Evolutionary conservation across 2,329 filamentous ascomycete genomes (phyloP).

Genomic region (Cladosporium colombiae): DNA sequence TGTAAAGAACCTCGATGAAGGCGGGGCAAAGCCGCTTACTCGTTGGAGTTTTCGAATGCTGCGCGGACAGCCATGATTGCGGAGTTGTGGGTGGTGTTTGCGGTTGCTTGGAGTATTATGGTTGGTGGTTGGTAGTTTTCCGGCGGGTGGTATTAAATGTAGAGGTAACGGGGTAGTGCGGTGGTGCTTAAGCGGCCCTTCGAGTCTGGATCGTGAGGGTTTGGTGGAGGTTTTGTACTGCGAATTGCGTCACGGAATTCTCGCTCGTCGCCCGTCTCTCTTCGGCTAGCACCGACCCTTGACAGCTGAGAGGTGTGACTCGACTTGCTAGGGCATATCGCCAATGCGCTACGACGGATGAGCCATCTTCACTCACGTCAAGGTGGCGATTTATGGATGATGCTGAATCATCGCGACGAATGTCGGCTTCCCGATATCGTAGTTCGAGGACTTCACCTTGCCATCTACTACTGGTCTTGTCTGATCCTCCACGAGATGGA

Average conservation of each 20-base stretch:
- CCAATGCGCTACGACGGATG: conserved; percentile 3
- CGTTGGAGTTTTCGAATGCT: conserved; percentile 86
- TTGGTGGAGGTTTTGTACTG: conserved; percentile 17
- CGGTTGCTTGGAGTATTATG: background rate
- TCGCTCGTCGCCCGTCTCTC: background rate
- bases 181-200: conserved; percentile 5
- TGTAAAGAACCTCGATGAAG: conserved; percentile 24
- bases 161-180: conserved; percentile 2
- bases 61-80: conserved; percentile 55
- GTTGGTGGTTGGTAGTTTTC: background rate
- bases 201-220: conserved; percentile 9
- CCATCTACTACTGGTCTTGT: background rate
- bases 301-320: conserved; percentile 8
- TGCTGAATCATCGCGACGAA: background rate
- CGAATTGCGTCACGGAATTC: conserved; percentile 18
- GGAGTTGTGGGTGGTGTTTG: conserved; percentile 19
- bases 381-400: background rate
- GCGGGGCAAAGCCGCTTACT: conserved; percentile 57
- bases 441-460: background rate
- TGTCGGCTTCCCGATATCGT: background rate
- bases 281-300: conserved; percentile 14
- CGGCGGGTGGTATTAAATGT: background rate
- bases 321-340: conserved; percentile 9
- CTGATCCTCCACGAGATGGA: background rate
- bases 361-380: conserved; percentile 3